Evolutionary conservation across 805 yeast genomes (phyloP), one percentile per base, ranked within the genome.

Genomic region (Hanseniaspora valbyensis): DNA sequence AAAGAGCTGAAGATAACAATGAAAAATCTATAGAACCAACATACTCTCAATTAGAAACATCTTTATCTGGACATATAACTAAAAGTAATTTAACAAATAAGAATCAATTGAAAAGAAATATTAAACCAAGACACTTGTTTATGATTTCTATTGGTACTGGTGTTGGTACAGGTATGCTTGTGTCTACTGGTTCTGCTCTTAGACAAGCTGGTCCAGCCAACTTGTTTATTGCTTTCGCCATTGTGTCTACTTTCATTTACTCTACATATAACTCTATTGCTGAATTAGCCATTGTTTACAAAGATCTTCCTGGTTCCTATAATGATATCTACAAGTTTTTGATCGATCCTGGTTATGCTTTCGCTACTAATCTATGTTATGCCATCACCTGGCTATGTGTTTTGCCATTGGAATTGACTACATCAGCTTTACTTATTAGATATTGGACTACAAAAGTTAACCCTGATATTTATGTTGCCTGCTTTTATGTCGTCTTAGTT

Each of bases 341-440:
- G 56, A 69, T 80, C 34, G 86, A 81, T 54, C 80, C 80, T 14
- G 76, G 83, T 22, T 69, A 79, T 61, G 86, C 86, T 1, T 81
- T 81, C 59, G 78, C 86, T 43, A 76, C 80, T 62, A 84, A 83
- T 36, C 77, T 83, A 83, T 78, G 78, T 61, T 81, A 81, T 59
- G 76, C 76, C 52, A 62, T 81, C 55, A 82, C 78, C 62, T 77
- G 79, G 78, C 62, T 80, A 19, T 78, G 80, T 44, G 72, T 79
- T 22, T 67, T 80, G 51, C 87, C 88, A 0, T 67, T 80, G 53
- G 88, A 81, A 59, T 66, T 80, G 50, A 79, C 77, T 30, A 80
- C 83, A 2, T 80, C 82, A 2, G 70, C 81, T 10, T 69, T 78
- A 56, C 70, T 80, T 3, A 69, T 78, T 45, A 64, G 70, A 57